A percentile compares a stretch with the other conserved stretches of the same genome.
Conservation (phyloP, 371 early-diverging fungal species). For the Mortierella sp. region DNA sequence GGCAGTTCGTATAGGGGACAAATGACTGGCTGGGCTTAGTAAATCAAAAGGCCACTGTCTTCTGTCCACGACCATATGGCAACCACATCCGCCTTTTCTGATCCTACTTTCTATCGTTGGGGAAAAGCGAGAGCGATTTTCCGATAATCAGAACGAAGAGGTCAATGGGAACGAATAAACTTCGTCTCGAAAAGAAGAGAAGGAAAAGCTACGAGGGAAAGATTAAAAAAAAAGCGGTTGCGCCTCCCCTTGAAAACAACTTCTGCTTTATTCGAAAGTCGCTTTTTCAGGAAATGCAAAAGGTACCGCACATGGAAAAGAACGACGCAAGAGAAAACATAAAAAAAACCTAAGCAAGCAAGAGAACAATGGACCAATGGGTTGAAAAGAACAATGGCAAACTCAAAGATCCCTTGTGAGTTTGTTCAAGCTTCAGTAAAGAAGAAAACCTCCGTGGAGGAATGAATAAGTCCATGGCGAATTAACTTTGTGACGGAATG, state of each 20-base stretch:
- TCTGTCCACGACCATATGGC: neutral
- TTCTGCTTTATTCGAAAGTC: neutral
- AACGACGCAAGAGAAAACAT: neutral
- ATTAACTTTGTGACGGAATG: conserved; percentile 6
- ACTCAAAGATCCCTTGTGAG: neutral
- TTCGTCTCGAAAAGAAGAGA: neutral
- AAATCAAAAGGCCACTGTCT: neutral
- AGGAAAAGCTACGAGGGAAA: neutral
- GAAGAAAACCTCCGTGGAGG: conserved; percentile 1
- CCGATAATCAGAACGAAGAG: neutral
- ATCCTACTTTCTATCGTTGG: neutral
- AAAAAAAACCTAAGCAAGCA: neutral
- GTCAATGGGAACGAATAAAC: neutral
- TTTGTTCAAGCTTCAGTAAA: neutral
- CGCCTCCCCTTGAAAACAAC: neutral
- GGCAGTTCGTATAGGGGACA: neutral
- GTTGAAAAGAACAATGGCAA: neutral
- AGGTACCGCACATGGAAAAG: conserved; percentile 11
- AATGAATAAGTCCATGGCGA: neutral
- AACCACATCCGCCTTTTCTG: neutral
- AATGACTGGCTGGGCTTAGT: neutral
- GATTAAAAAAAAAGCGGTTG: neutral
- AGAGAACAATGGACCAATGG: neutral
- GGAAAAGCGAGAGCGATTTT: conserved; percentile 5
- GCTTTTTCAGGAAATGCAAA: neutral